Evolutionary conservation across 331 rosid species (phyloP), one percentile per base, ranked within the genome.

Genomic region (Dryas integrifolia): DNA sequence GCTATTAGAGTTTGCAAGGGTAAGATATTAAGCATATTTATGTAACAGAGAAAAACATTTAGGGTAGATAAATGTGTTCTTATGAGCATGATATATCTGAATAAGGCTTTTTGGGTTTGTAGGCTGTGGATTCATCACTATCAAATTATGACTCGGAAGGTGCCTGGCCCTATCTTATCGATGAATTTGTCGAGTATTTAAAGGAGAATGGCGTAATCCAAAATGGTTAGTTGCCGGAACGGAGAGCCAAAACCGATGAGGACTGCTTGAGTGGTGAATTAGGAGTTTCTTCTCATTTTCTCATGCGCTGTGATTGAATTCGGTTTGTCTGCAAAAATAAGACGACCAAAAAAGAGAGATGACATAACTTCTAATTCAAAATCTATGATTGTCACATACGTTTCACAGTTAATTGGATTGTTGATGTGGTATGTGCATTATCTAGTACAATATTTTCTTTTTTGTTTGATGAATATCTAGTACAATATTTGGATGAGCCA

Each of bases 151-250:
- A 95, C 62, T 90, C 96, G 2, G 96, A 92, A 85, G 99, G 99
- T 63, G 99, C 99, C 11, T 92, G 99, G 99, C 99, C 99, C 0
- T 95, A 95, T 73, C 97, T 95, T 30, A 92, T 95, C 38, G 99
- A 95, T 60, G 98, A 95, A 76, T 95, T 95, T 83, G 99, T 91
- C 0, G 99, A 95, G 67, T 91, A 89, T 84, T 84, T 95, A 83
- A 82, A 72, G 5, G 99, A 92, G 78, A 91, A 95, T 72, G 93
- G 90, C 44, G 52, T 92, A 69, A 79, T 79, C 79, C 87, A 85
- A 75, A 84, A 58, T 46, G 79, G 67, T 66, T 79, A 82, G 72
- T 51, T 67, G 69, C 66, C 46, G 35, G 96, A 84, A 72, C 72
- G 85, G 68, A 75, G 56, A 75, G 56, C 80, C 80, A 55, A 40